Evolutionary conservation across 2,329 filamentous ascomycete species (phyloP).

Genomic region (Phialophora expanda): DNA sequence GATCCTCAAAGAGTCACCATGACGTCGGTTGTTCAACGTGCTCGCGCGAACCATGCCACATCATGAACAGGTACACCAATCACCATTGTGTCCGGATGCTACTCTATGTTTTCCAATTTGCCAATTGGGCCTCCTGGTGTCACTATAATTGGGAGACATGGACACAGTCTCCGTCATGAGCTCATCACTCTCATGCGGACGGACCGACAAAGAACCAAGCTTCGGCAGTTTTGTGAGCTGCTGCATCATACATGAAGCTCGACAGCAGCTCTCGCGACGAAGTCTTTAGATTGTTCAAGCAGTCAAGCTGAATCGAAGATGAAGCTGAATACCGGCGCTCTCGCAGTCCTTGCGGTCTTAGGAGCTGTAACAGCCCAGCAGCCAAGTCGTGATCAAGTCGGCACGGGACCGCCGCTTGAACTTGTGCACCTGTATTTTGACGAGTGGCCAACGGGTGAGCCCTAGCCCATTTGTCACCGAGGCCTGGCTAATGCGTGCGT

Average conservation of each 20-base stretch:
- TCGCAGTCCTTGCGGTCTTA: neutral
- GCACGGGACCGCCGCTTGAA: conserved; percentile 53
- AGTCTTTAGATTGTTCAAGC: neutral
- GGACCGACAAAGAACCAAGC: neutral
- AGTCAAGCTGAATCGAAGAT: neutral
- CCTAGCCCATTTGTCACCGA: neutral
- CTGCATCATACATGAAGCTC: neutral
- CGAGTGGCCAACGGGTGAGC: conserved; percentile 53
- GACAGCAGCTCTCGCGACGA: neutral
- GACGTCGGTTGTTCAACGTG: conserved; percentile 3
- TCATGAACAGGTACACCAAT: conserved; percentile 1
- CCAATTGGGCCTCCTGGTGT: neutral
- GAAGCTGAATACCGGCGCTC: neutral
- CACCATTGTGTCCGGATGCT: neutral
- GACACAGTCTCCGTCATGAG: conserved; percentile 19
- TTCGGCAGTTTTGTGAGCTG: neutral
- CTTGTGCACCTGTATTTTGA: conserved; percentile 58
- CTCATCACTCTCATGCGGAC: neutral
- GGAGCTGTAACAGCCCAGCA: conserved; percentile 11
- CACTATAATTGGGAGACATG: neutral
- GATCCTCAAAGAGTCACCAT: conserved; percentile 4
- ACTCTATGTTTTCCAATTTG: neutral
- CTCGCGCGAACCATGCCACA: conserved; percentile 4
- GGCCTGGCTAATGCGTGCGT: conserved; percentile 16
- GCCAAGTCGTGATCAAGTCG: conserved; percentile 43